Evolutionary conservation across 208 protist species (phyloP).

Genomic region (Leishmania tropica): DNA sequence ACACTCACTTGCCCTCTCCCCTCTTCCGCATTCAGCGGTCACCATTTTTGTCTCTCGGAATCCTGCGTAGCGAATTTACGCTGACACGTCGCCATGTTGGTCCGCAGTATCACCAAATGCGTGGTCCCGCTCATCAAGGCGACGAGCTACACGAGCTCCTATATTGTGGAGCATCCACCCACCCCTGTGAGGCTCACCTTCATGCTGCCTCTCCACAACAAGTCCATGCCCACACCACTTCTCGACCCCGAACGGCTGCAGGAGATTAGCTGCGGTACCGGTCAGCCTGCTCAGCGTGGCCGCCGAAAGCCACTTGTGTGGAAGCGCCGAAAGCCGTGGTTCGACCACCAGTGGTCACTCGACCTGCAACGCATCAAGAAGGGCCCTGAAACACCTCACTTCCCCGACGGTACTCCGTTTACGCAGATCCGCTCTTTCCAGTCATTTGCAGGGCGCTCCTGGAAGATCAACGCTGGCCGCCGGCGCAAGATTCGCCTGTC

Average conservation of each 20-base stretch:
- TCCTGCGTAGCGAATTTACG: not conserved
- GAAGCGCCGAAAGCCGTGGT: slow-evolving; percentile 92
- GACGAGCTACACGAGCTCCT: slow-evolving; percentile 48
- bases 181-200: slow-evolving; percentile 22
- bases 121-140: slow-evolving; percentile 53
- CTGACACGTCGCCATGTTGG: slow-evolving; percentile 22
- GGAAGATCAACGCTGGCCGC: slow-evolving; percentile 89
- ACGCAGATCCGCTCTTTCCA: slow-evolving; percentile 87
- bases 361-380: slow-evolving; percentile 83
- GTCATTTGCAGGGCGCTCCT: slow-evolving; percentile 82
- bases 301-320: slow-evolving; percentile 82
- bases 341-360: slow-evolving; percentile 87
- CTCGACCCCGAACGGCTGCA: slow-evolving; percentile 58
- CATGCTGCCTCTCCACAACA: slow-evolving; percentile 42
- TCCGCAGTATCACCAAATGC: slow-evolving; percentile 31
- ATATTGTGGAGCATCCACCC: slow-evolving; percentile 20
- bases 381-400: slow-evolving; percentile 82
- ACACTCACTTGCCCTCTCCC: not conserved
- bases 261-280: slow-evolving; percentile 69
- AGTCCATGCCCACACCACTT: slow-evolving; percentile 76
- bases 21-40: not conserved
- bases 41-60: not conserved
- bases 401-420: slow-evolving; percentile 87
- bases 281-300: slow-evolving; percentile 83
- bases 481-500: slow-evolving; percentile 87